A percentile compares a stretch with the other conserved stretches of the same genome.
These are phyloP conservation scores for Suillus sp. DNA, from an alignment of 768 basidiomycete genomes.

Conservation along the genomic window DNA sequence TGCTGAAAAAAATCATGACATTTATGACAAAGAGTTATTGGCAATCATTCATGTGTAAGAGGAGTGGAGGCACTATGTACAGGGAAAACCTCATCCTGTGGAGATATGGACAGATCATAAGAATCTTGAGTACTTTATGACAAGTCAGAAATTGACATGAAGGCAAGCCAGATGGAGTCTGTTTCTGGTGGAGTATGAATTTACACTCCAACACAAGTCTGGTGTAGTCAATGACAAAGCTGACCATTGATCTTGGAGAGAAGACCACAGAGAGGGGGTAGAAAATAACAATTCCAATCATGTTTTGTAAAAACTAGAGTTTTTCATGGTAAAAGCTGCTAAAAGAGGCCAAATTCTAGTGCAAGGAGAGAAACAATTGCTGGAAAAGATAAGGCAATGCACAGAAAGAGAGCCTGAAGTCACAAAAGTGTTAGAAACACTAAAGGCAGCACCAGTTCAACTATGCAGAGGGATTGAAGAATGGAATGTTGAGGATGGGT, in stretches of 20 bases:
- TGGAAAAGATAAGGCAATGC: neutral
- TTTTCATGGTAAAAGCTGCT: too few relatives aligned
- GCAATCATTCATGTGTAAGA: neutral
- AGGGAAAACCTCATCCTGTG: neutral
- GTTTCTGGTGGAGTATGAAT: neutral
- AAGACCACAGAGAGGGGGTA: neutral
- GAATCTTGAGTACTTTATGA: conserved; percentile 40
- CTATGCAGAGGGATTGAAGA: neutral
- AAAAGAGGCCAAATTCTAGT: neutral
- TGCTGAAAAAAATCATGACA: conserved; percentile 44
- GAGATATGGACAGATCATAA: conserved; percentile 32
- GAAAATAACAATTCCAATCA: neutral
- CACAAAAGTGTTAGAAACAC: neutral
- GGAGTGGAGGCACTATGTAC: neutral
- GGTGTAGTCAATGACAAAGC: neutral
- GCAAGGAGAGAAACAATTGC: neutral
- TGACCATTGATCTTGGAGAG: neutral
- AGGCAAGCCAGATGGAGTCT: conserved; percentile 1
- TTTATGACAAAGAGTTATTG: conserved; percentile 32
- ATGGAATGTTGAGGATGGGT: neutral
- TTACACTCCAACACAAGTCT: neutral
- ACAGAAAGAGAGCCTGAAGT: neutral
- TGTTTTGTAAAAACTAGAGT: neutral
- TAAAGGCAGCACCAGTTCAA: neutral
- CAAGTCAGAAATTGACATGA: conserved; percentile 24